A percentile compares a stretch with the other conserved stretches of the same genome.
Conservation (phyloP, 1,284 basidiomycete genomes). For the Ceratobasidium sp. region DNA sequence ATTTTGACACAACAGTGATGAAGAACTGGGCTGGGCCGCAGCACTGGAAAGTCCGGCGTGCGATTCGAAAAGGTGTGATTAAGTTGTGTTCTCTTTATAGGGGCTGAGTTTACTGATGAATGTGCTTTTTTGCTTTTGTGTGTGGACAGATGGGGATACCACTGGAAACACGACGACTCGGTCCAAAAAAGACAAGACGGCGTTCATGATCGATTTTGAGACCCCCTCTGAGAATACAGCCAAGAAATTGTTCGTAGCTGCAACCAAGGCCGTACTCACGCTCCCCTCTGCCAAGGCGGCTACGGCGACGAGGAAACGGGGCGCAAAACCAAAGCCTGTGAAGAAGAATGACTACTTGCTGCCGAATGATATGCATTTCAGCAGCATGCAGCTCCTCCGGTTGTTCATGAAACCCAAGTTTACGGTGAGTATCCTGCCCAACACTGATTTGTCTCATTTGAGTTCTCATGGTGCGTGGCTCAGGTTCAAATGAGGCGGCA, state of each 20-base stretch:
- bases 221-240: slow-evolving; percentile 68
- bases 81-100: not conserved
- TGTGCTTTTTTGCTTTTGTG: slow-evolving; percentile 36
- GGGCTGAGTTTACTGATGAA: slow-evolving; percentile 24
- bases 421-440: slow-evolving; percentile 65
- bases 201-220: slow-evolving; percentile 88
- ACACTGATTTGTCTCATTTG: slow-evolving; percentile 10
- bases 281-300: slow-evolving; percentile 65
- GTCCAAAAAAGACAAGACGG: slow-evolving; percentile 77
- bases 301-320: slow-evolving; percentile 59
- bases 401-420: slow-evolving; percentile 97
- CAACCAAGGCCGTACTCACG: slow-evolving; percentile 73
- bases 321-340: slow-evolving; percentile 61
- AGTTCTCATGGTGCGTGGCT: slow-evolving; percentile 40
- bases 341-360: slow-evolving; percentile 83
- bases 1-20: slow-evolving; percentile 89
- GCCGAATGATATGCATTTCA: slow-evolving; percentile 98
- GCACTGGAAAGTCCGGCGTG: slow-evolving; percentile 93
- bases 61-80: slow-evolving; percentile 77
- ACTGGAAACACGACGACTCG: slow-evolving; percentile 60
- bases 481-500: slow-evolving; percentile 85
- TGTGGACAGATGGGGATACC: slow-evolving; percentile 62
- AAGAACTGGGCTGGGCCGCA: slow-evolving; percentile 99
- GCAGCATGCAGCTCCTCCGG: slow-evolving; percentile 86
- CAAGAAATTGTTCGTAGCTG: slow-evolving; percentile 85